Evolutionary conservation across 2,329 filamentous ascomycete genomes (phyloP).

Genomic region (Rasamsonia emersonii): DNA sequence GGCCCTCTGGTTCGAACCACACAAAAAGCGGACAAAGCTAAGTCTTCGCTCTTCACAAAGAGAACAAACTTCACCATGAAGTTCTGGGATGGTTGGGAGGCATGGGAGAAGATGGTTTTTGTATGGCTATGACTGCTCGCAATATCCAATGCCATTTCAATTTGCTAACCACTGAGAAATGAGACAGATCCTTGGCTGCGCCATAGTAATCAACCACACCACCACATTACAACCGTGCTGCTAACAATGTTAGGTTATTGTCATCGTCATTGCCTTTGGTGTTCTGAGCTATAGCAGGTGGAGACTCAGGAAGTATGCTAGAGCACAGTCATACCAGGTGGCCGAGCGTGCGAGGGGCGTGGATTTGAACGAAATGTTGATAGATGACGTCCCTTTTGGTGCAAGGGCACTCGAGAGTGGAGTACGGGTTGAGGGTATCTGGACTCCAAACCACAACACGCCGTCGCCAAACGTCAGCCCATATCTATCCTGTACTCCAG

Average conservation of each 20-base stretch:
- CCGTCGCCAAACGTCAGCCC: conserved; percentile 17
- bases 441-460: conserved; percentile 51
- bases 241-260: conserved; percentile 42
- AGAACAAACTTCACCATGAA: too few species aligned
- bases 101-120: conserved; percentile 88
- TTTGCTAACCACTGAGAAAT: conserved; percentile 11
- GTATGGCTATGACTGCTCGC: conserved; percentile 44
- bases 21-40: too few species aligned
- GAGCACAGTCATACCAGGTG: conserved; percentile 59
- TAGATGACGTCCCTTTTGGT: conserved; percentile 70
- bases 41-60: too few species aligned
- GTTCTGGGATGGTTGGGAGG: conserved; percentile 63
- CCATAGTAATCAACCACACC: conserved; percentile 47
- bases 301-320: conserved; percentile 52
- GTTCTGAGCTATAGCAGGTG: conserved; percentile 53
- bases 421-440: conserved; percentile 76
- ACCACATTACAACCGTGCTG: too few species aligned
- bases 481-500: conserved; percentile 15
- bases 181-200: conserved; percentile 60
- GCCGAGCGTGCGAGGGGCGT: conserved; percentile 44
- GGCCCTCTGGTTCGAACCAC: too few species aligned
- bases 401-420: conserved; percentile 77
- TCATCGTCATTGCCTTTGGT: conserved; percentile 58
- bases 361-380: conserved; percentile 43
- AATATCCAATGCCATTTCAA: background rate